Conservation (phyloP, 495 filamentous ascomycete genomes). For the Aspergillus indologenus region DNA sequence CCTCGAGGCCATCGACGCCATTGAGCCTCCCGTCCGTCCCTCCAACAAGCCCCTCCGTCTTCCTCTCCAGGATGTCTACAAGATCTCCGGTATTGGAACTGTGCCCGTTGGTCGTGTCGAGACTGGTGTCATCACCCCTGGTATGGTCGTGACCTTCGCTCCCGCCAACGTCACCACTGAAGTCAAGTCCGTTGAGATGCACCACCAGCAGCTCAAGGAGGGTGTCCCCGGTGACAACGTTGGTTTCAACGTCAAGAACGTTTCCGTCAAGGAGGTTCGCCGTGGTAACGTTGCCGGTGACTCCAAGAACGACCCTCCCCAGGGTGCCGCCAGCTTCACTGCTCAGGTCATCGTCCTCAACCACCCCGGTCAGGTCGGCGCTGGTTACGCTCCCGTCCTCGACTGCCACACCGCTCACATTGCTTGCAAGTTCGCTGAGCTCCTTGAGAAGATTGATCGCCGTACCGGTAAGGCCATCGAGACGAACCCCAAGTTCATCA, state of each 20-base stretch:
- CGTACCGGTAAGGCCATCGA: constrained; percentile 99
- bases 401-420: constrained; percentile 99
- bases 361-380: constrained; percentile 99
- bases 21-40: constrained; percentile 83
- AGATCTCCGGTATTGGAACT: constrained; percentile 99
- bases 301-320: constrained; percentile 98
- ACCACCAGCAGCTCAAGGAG: constrained; percentile 98
- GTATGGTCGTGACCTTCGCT: constrained; percentile 88
- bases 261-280: constrained; percentile 99
- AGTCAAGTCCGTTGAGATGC: constrained; percentile 99
- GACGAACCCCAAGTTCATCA: constrained; percentile 93
- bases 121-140: constrained; percentile 96
- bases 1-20: constrained; percentile 96
- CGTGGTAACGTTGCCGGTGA: constrained; percentile 99
- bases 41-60: constrained; percentile 95
- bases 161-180: constrained; percentile 99
- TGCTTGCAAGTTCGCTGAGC: constrained; percentile 99
- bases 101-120: constrained; percentile 99
- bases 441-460: constrained; percentile 99
- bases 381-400: constrained; percentile 96
- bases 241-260: constrained; percentile 99
- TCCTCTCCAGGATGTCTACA: constrained; percentile 99
- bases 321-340: constrained; percentile 87
- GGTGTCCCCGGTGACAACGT: constrained; percentile 99
- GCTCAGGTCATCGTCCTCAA: constrained; percentile 99